phyloP scores from a whole-genome alignment of 2,329 filamentous ascomycete genomes.

The Talaromyces sp. region DNA sequence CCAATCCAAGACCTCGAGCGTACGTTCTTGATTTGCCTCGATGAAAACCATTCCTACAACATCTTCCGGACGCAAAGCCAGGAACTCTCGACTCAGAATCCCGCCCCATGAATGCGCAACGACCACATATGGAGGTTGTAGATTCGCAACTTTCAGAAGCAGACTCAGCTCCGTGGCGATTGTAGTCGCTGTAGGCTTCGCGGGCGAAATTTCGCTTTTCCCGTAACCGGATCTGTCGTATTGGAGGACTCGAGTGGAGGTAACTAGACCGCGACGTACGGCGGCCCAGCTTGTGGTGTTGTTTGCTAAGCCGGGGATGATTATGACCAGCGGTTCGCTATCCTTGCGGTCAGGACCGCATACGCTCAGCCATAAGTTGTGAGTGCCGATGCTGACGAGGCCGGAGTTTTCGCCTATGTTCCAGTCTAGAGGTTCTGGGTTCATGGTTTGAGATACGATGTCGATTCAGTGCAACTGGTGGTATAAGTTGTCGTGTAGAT shows the following conservation, averaged over 20 bases:
- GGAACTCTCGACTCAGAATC: slow-evolving; percentile 1
- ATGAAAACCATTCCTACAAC: neutral
- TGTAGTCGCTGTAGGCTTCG: neutral
- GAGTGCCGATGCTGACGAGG: neutral
- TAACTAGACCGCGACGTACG: neutral
- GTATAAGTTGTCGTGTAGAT: too few species aligned
- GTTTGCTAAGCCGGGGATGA: neutral
- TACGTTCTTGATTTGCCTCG: neutral
- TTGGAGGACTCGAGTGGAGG: neutral
- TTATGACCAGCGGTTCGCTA: neutral
- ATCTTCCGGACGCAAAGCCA: neutral
- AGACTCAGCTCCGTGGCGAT: neutral
- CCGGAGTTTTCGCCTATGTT: neutral
- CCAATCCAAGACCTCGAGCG: neutral
- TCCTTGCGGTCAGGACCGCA: neutral
- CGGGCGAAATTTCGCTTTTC: neutral
- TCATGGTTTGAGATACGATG: neutral
- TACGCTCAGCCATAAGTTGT: neutral
- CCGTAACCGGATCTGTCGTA: slow-evolving; percentile 2
- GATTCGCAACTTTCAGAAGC: neutral
- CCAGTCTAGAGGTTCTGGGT: neutral
- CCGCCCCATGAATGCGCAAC: slow-evolving; percentile 10
- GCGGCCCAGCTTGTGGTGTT: neutral
- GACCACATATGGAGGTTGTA: neutral
- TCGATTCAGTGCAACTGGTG: too few species aligned